Evolutionary conservation across 371 early-diverging fungal species (phyloP), one percentile per base, ranked within the genome.

Genomic region (Mucor lusitanicus): DNA sequence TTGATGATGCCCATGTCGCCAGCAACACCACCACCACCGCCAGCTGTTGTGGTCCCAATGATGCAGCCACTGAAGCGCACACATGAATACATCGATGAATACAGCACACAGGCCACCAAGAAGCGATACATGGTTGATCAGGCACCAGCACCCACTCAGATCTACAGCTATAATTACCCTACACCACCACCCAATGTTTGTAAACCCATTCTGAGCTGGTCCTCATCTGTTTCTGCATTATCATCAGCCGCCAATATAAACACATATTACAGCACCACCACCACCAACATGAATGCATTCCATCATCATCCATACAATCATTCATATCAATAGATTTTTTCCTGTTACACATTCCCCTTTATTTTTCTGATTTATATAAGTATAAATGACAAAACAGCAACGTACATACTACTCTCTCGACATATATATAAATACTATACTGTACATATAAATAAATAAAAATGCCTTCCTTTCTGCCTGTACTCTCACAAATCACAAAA

Each of bases 151-250:
- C 44, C 27, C 11, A 39, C 64, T 12, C 30, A 59, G 28, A 35
- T 46, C 50, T 59, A 65, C 19, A 27, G 32, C 19, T n/a, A 63
- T 25, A 37, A 61, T 42, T 57, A 56, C 33, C 37, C 25, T 54
- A 46, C 42, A 44, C 30, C 42, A 57, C 58, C 58, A 33, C 17
- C 6, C 48, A 63, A 35, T 58, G 33, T 70, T 8, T 73, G 74
- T 57, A 76, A 70, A 61, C 80, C 80, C 2, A 77, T 80, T 56
- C 57, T 80, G 70, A 80, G 80, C 74, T 80, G 80, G 80, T 79
- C 80, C 64, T 79, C 79, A 67, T 79, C 79, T 63, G 58, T 63
- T 30, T 63, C 63, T 63, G 63, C 63, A 23, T 55, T 55, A 55
- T 15, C 55, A 37, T 58, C 58, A 58, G 37, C 58, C 28, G 32